These are phyloP conservation scores for Citropsis articulata DNA, from an alignment of 345 rosid species.

Conservation along the genomic window DNA sequence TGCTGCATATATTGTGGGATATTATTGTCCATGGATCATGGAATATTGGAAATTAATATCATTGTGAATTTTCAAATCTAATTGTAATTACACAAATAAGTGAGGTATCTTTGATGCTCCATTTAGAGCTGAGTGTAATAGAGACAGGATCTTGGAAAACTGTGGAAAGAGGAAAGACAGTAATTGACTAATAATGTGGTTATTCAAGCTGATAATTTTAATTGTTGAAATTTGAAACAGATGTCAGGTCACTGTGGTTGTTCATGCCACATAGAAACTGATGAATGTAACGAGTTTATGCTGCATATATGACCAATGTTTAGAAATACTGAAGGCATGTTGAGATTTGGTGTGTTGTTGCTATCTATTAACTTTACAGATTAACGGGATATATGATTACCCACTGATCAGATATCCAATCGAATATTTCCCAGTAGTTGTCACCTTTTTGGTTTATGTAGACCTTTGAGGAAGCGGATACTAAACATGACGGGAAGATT, in stretches of 20 bases:
- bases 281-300: not conserved
- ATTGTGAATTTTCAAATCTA: not conserved
- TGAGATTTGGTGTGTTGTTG: not conserved
- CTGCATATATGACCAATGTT: not conserved
- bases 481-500: constrained; percentile 92
- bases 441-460: constrained; percentile 7
- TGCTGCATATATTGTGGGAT: not conserved
- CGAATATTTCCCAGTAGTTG: not conserved
- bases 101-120: not conserved
- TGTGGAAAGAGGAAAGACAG: not conserved
- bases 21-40: not conserved
- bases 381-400: not conserved
- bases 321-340: not conserved
- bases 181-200: not conserved
- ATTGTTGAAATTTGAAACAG: not conserved
- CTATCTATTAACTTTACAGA: not conserved
- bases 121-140: not conserved
- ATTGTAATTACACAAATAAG: not conserved
- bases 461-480: constrained; percentile 99
- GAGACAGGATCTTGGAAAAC: not conserved
- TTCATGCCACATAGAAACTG: not conserved
- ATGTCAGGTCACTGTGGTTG: not conserved
- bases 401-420: not conserved
- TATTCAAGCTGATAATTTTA: not conserved
- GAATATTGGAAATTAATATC: not conserved